Evolutionary conservation across 148 eudicot genomes (phyloP), one percentile per base, ranked within the genome.

Genomic region (Nyssa sinensis): DNA sequence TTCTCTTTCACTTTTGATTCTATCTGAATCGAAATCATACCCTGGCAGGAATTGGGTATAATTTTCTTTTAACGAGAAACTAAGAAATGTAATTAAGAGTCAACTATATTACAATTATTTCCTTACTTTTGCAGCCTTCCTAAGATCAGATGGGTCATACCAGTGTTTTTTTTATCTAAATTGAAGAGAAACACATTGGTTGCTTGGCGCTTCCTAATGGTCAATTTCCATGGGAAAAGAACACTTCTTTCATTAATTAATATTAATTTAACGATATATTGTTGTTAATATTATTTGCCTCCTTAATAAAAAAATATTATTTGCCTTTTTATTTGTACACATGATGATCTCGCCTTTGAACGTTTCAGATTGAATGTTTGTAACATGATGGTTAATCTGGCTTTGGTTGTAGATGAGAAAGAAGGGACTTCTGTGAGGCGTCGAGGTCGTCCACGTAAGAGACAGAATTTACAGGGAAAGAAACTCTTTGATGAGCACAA

Each of bases 401-500:
- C 67, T 72, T 58, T 72, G 81, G 86, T 77, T 72, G 86, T 84
- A 77, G 94, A 88, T 72, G 94, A 86, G 74, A 91, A 84, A 79
- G 97, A 88, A 79, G 90, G 90, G 64, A 60, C 76, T 34, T 67
- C 94, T 51, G 87, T 78, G 30, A 93, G 83, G 69, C 89, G 91
- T 23, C 88, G 93, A 65, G 96, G 96, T 74, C 97, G 93, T 41
- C 89, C 90, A 58, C 80, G 86, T 32, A 96, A 91, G 83, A 82
- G 81, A 60, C 89, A 53, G 30, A 85, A 81, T 66, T 35, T 91
- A 21, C 88, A 72, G 71, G 98, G 98, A 61, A 96, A 91, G 81
- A 91, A 93, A 68, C 88, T 96, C 65, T 96, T 92, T 76, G 90
- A 89, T 62, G 98, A 87, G 84, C 86, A 88, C 24, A 84, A 83